Evolutionary conservation across 2,329 filamentous ascomycete genomes (phyloP).

Genomic region (Penicillium olsonii): DNA sequence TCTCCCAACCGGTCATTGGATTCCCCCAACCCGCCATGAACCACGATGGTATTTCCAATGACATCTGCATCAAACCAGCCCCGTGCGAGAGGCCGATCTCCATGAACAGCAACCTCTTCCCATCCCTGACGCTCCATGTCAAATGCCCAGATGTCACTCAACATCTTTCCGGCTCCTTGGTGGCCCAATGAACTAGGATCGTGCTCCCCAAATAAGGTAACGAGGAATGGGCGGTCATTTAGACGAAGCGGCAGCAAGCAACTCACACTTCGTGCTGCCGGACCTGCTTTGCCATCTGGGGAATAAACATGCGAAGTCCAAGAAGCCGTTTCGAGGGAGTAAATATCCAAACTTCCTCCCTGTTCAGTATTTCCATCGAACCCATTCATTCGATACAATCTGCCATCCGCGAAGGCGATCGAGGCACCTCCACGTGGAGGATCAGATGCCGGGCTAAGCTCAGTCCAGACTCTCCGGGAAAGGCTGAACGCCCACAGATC

Average conservation of each 20-base stretch:
- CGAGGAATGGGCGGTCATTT: constrained; percentile 37
- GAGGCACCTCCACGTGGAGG: constrained; percentile 67
- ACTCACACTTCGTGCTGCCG: constrained; percentile 53
- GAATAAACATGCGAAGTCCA: constrained; percentile 41
- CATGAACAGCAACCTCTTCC: constrained; percentile 30
- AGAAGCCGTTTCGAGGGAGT: constrained; percentile 35
- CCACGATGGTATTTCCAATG: constrained; percentile 39
- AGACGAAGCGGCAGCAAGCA: constrained; percentile 46
- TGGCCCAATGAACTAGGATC: constrained; percentile 57
- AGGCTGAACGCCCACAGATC: constrained; percentile 82
- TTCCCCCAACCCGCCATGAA: constrained; percentile 56
- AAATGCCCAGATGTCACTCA: constrained; percentile 54
- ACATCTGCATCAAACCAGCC: constrained; percentile 59
- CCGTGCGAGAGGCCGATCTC: constrained; percentile 41
- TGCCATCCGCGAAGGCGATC: constrained; percentile 64
- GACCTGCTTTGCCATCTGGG: constrained; percentile 49
- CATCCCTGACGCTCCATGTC: constrained; percentile 38
- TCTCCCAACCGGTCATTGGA: constrained; percentile 55
- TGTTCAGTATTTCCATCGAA: constrained; percentile 71
- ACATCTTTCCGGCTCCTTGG: constrained; percentile 59
- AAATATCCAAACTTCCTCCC: constrained; percentile 71
- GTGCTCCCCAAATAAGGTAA: constrained; percentile 57
- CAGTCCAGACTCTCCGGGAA: constrained; percentile 63
- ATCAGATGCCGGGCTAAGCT: constrained; percentile 67
- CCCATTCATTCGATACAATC: constrained; percentile 77